These are phyloP conservation scores for Chalciporus piperatoides DNA, from an alignment of 1,284 basidiomycete species.

Conservation along the genomic window DNA sequence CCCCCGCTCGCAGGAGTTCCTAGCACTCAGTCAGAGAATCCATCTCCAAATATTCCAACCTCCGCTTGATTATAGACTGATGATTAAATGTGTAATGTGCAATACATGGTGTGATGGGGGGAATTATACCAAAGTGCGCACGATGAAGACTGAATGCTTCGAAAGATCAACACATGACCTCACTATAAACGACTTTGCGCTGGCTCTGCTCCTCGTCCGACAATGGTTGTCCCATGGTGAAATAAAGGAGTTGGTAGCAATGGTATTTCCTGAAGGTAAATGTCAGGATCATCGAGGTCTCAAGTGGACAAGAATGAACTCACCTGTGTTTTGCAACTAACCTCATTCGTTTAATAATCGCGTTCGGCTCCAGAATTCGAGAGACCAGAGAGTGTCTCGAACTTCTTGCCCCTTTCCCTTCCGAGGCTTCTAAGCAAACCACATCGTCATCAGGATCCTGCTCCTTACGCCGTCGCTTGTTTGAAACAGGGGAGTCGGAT, in stretches of 20 bases:
- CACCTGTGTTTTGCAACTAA: slow-evolving; percentile 48
- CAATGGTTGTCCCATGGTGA: slow-evolving; percentile 58
- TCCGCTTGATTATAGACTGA: slow-evolving; percentile 7
- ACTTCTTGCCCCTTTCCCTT: slow-evolving; percentile 13
- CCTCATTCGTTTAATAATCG: slow-evolving; percentile 48
- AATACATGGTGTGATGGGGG: background rate
- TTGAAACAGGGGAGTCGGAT: slow-evolving; percentile 19
- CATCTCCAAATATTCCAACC: slow-evolving; percentile 3
- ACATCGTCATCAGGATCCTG: slow-evolving; percentile 32
- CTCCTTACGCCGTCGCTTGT: slow-evolving; percentile 28
- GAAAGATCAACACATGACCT: slow-evolving; percentile 22
- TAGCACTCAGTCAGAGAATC: background rate
- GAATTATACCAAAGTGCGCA: background rate
- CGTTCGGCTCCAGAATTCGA: slow-evolving; percentile 27
- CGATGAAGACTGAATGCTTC: slow-evolving; percentile 1
- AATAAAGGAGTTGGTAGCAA: slow-evolving; percentile 69
- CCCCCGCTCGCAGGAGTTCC: slow-evolving; percentile 36
- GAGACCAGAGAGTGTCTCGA: background rate
- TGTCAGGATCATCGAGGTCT: background rate
- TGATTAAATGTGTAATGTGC: background rate
- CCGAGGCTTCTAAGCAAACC: slow-evolving; percentile 34
- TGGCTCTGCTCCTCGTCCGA: slow-evolving; percentile 45
- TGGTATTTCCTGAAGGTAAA: slow-evolving; percentile 37
- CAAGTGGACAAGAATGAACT: slow-evolving; percentile 25
- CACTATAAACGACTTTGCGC: slow-evolving; percentile 53